These are phyloP conservation scores for Leccinum pallidistipes DNA, from an alignment of 1,284 basidiomycete species.

Conservation along the genomic window DNA sequence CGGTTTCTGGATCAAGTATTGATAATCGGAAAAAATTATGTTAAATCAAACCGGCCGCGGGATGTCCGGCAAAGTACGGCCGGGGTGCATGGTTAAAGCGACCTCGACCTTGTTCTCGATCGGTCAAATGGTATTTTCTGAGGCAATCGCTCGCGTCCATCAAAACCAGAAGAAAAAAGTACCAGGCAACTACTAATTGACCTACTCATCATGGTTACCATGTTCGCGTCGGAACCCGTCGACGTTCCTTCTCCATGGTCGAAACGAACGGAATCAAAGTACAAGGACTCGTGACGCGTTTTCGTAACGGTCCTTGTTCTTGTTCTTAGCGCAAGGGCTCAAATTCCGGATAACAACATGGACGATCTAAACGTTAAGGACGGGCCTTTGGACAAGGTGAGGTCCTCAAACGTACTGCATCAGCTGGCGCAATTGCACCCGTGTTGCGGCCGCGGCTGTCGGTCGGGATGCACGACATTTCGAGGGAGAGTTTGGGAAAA, in stretches of 20 bases:
- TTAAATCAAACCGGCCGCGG: too few relatives aligned
- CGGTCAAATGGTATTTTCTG: background rate
- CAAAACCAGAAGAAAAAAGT: background rate
- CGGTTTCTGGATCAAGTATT: background rate
- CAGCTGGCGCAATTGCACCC: too few relatives aligned
- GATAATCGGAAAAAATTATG: too few relatives aligned
- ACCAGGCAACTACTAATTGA: background rate
- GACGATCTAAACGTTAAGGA: too few relatives aligned
- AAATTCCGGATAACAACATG: too few relatives aligned
- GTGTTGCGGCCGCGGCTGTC: too few relatives aligned
- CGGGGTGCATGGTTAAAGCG: too few relatives aligned
- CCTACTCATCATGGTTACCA: background rate
- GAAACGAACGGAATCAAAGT: background rate
- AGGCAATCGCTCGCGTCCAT: background rate
- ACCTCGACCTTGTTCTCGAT: background rate
- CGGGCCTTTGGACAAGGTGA: too few relatives aligned
- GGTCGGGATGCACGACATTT: too few relatives aligned
- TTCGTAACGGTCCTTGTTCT: background rate
- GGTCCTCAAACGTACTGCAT: too few relatives aligned
- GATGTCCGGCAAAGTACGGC: too few relatives aligned
- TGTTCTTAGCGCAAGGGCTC: background rate
- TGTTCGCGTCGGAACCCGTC: background rate
- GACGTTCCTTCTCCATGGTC: slow-evolving; percentile 10
- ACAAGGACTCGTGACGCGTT: slow-evolving; percentile 13
- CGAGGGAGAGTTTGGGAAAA: too few relatives aligned